Percentiles rank a stretch among this genome's conserved stretches.
Conservation (phyloP, 2,329 filamentous ascomycete genomes). For the Penicillium vulpinum region DNA sequence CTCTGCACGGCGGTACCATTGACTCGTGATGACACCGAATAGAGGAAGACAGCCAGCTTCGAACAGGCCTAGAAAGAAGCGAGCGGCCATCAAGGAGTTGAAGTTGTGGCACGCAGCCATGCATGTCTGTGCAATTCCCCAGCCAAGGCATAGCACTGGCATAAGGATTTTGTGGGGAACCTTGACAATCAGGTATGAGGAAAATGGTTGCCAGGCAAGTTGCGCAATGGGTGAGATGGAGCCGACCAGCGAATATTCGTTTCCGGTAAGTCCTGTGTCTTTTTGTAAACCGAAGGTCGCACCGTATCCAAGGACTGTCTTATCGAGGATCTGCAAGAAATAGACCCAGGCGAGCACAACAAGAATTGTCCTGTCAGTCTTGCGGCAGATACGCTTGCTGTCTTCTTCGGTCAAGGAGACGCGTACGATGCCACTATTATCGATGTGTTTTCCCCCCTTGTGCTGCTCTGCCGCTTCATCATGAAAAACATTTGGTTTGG, state of each 20-base stretch:
- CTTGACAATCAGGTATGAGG: slow-evolving; percentile 60
- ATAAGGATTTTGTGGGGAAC: slow-evolving; percentile 61
- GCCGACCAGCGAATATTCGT: slow-evolving; percentile 59
- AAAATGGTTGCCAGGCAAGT: slow-evolving; percentile 62
- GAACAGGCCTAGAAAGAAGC: slow-evolving; percentile 56
- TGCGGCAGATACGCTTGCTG: slow-evolving; percentile 58
- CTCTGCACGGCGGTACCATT: slow-evolving; percentile 54
- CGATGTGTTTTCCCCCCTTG: slow-evolving; percentile 15
- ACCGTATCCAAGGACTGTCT: slow-evolving; percentile 58
- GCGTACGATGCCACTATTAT: slow-evolving; percentile 19
- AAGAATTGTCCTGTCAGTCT: slow-evolving; percentile 63
- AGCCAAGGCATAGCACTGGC: slow-evolving; percentile 51
- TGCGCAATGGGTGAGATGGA: slow-evolving; percentile 62
- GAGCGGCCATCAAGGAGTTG: slow-evolving; percentile 47
- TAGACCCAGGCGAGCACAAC: slow-evolving; percentile 48
- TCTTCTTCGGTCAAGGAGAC: slow-evolving; percentile 36
- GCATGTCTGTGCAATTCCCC: slow-evolving; percentile 50
- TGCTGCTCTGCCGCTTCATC: slow-evolving; percentile 18
- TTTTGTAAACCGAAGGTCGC: slow-evolving; percentile 57
- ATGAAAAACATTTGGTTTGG: slow-evolving; percentile 20
- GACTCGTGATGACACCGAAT: slow-evolving; percentile 48
- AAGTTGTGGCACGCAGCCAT: slow-evolving; percentile 53
- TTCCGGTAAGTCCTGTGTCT: slow-evolving; percentile 53
- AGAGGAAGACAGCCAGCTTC: slow-evolving; percentile 53
- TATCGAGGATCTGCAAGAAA: slow-evolving; percentile 57